Base-by-base conservation (phyloP, 2,329 filamentous ascomycete species). In the Calonectria pseudoturangicola region DNA sequence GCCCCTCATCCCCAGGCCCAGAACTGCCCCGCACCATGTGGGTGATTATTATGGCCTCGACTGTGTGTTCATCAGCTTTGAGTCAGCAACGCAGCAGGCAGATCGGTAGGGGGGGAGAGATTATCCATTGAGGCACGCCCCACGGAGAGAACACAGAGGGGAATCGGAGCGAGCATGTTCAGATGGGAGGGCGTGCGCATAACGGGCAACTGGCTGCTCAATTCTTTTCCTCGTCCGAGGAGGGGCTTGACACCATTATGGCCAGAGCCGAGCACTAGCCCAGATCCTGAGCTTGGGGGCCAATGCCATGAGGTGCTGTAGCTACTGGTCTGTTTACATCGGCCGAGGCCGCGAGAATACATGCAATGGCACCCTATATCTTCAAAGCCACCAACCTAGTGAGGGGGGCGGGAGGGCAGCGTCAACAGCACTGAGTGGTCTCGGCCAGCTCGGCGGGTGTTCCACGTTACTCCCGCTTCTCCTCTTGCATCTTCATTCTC, bases 41-140 rank as follows among this genome's bases (percentile, higher is more conserved):
- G 43, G 36, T 41, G 45, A 50, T 67, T 70, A 60, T 73, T 36
- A 43, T 48, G 13, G 56, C 62, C 56, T 67, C 68, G 65, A 63
- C 75, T 77, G 71, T 51, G 41, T 51, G 63, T 71, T 71, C 51
- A 70, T 73, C 71, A 71, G 71, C 71, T 41, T 70, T 73, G 60
- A 73, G 60, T 70, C 71, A 70, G 67, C 71, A 58, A 58, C 15
- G 30, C n/a, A 73, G 13, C 21, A 25, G 65, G 54, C 30, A 68
- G 30, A 33, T 58, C 50, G 21, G 39, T 48, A 60, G 30, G 25
- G 39, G 45, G 33, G 39, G 45, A 25, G 27, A 30, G 30, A 62
- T 18, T 25, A 39, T n/a, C 16, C 43, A 39, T 58, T 58, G 54
- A 58, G 54, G 30, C 54, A 58, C 30, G 54, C 54, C 33, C 54